Evolutionary conservation across 768 basidiomycete genomes (phyloP), one percentile per base, ranked within the genome.

Genomic region (Cystoderma amianthinum): DNA sequence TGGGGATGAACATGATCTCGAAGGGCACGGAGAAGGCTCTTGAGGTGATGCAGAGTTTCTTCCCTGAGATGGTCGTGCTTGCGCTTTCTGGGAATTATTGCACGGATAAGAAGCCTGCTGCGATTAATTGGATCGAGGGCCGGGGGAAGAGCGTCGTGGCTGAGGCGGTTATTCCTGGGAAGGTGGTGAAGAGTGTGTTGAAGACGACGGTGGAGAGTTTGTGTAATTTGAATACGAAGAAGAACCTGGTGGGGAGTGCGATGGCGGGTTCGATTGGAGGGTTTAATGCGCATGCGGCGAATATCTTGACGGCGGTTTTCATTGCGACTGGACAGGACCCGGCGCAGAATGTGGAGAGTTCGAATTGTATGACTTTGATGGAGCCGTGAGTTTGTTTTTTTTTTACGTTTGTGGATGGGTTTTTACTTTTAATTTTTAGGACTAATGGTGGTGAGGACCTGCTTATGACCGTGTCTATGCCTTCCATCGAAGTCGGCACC

Each of bases 1-100:
- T 98, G 95, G 96, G 96, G 13, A 99, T 99, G 96, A 99, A 99
- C 71, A 99, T 98, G 96, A 96, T 98, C 56, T 89, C 86, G 6
- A 99, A 99, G 65, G 96, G 94, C 2, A 93, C 92, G 7, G 96
- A 98, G 68, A 88, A 87, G 63, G 93, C 93, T 16, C 74, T 99
- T 10, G 91, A 85, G 54, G 75, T 71, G 16, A 72, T 91, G 75
- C 71, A 75, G 50, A 69, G 71, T 38, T 62, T 81, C 53, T 99
- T 91, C 70, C 95, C 95, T 3, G 82, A 84, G 45, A 97, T 97
- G 94, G 62, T 80, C 42, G 80, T 92, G 32, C 74, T 96, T 23
- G 88, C 95, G 6, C 75, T 99, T 12, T 90, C 85, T 4, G 96
- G 95, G 34, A 99, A 99, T 61, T 99, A 98, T 61, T 98, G 96